Percentiles rank a stretch among this genome's conserved stretches.
phyloP scores from a whole-genome alignment of 2,329 filamentous ascomycete species.

The Coniochaeta prunicola region DNA sequence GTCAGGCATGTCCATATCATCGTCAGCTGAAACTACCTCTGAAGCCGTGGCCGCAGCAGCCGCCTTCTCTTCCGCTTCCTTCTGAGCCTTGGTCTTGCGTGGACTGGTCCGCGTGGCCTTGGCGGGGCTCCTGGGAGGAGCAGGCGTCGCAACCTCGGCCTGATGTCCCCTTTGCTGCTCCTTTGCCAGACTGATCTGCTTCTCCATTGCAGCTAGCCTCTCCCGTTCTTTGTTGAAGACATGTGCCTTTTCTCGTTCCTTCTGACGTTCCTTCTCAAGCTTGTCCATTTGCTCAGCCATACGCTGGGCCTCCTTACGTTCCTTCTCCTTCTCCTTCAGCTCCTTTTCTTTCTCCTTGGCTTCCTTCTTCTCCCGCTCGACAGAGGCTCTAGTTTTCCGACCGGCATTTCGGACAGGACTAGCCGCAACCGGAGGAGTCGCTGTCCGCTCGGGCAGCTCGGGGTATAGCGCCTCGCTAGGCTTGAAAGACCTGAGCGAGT shows the following conservation, averaged over 20 bases:
- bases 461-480: slow-evolving; percentile 33
- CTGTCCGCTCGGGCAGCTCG: slow-evolving; percentile 31
- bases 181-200: slow-evolving; percentile 28
- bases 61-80: slow-evolving; percentile 22
- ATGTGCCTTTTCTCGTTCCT: slow-evolving; percentile 62
- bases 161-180: slow-evolving; percentile 12
- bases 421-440: slow-evolving; percentile 21
- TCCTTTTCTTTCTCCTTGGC: slow-evolving; percentile 58
- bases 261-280: slow-evolving; percentile 60
- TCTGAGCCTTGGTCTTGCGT: slow-evolving; percentile 34
- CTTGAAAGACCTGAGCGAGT: slow-evolving; percentile 36
- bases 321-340: slow-evolving; percentile 35
- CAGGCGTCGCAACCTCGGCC: slow-evolving; percentile 16
- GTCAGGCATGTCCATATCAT: slow-evolving; percentile 50
- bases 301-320: slow-evolving; percentile 52
- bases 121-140: slow-evolving; percentile 30
- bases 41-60: slow-evolving; percentile 18
- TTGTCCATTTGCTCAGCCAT: slow-evolving; percentile 54
- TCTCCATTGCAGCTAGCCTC: slow-evolving; percentile 44
- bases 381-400: slow-evolving; percentile 49
- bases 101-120: slow-evolving; percentile 44
- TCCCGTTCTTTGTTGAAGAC: slow-evolving; percentile 53
- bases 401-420: slow-evolving; percentile 37
- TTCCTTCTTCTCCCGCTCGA: slow-evolving; percentile 51
- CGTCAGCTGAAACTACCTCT: slow-evolving; percentile 23